Evolutionary conservation across 2,329 filamentous ascomycete species (phyloP), one percentile per base, ranked within the genome.

Genomic region (Emergomyces orientalis): DNA sequence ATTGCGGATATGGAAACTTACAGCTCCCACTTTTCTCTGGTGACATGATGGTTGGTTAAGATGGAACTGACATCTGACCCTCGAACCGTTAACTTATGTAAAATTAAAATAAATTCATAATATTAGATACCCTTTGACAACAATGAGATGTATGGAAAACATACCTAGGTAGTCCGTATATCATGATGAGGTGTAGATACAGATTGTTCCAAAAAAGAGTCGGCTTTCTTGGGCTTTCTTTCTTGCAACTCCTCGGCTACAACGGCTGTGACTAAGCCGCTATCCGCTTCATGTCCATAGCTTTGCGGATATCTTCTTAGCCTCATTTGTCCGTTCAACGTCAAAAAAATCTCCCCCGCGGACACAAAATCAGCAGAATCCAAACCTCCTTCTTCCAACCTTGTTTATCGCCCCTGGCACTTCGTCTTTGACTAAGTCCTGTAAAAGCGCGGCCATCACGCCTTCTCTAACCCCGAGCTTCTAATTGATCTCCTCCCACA

Each of bases 101-200:
- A 32, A 27, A 34, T 41, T n/a, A 43, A 41, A n/a, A 41, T 25
- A 41, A 43, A 43, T 17, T 19, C 32, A 43, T 41, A 25, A 27
- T 43, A 58, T n/a, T 27, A 11, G 55, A 58, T 58, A 30, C 37
- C 55, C 54, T 58, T 43, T 19, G n/a, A 19, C 55, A 57, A 41
- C n/a, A 57, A 9, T 11, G 0, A 27, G 6, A 9, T 19, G 11
- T 17, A 22, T 43, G 45, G 11, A 5, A 27, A 54, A 30, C 49
- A 17, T 17, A 30, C 7, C 2, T n/a, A n/a, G n/a, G n/a, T n/a
- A n/a, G n/a, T n/a, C n/a, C n/a, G n/a, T 37, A 37, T 37, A 6
- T 11, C 34, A 37, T 37, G 13, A 43, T 19, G 5, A 13, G 22
- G 25, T 27, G 13, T 47, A 22, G 17, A 32, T 4, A 14, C 32